Evolutionary conservation across 768 basidiomycete genomes (phyloP).

Genomic region (Phanerochaete sordida): DNA sequence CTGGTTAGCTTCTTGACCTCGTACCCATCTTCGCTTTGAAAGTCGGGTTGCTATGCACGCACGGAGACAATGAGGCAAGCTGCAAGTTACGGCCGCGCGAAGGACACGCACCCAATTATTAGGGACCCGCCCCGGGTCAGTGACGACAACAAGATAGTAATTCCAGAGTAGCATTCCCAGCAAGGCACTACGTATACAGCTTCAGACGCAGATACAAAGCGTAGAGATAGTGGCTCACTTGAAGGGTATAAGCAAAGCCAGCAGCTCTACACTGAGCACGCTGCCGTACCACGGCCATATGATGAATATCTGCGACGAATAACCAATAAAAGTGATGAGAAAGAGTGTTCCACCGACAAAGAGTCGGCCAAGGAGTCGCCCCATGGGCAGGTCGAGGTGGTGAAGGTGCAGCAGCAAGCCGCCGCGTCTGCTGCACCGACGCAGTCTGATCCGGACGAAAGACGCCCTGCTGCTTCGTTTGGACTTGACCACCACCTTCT

Average conservation of each 20-base stretch:
- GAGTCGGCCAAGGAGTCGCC: constrained; percentile 52
- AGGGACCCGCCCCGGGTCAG: constrained; percentile 86
- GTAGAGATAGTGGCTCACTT: constrained; percentile 54
- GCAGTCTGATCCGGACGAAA: neutral
- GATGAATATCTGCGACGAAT: constrained; percentile 85
- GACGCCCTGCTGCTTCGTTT: neutral
- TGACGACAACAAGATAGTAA: constrained; percentile 79
- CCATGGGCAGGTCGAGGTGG: constrained; percentile 27
- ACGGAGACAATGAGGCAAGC: neutral
- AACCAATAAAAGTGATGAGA: constrained; percentile 84
- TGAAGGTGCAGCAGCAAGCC: neutral
- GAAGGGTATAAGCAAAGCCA: constrained; percentile 82
- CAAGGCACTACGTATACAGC: constrained; percentile 48
- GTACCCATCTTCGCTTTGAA: constrained; percentile 59
- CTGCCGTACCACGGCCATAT: constrained; percentile 92
- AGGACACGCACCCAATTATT: constrained; percentile 58
- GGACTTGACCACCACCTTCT: neutral
- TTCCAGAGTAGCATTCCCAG: constrained; percentile 83
- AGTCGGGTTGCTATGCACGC: constrained; percentile 67
- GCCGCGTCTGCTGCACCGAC: neutral
- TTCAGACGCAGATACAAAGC: constrained; percentile 1
- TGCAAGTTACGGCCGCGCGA: neutral
- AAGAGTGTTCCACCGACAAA: constrained; percentile 65
- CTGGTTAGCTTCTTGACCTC: constrained; percentile 92
- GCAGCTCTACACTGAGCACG: constrained; percentile 66